Evolutionary conservation across 305 asterid genomes (phyloP).

Genomic region (Solanum hybrid): DNA sequence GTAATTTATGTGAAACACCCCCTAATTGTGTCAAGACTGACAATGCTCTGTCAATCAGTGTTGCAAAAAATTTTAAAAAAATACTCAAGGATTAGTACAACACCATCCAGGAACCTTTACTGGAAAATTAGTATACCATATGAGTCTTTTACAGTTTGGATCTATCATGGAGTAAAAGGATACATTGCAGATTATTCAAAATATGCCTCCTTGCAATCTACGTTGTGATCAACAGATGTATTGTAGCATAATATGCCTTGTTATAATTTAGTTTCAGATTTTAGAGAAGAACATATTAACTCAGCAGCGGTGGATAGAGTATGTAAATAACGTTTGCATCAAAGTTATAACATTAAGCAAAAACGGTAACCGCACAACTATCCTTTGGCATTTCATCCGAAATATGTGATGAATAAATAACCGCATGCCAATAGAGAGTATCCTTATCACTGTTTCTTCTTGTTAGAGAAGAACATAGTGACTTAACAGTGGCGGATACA

Average conservation of each 20-base stretch:
- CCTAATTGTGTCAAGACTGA: not conserved
- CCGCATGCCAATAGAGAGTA: constrained; percentile 40
- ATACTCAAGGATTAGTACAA: not conserved
- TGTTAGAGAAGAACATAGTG: not conserved
- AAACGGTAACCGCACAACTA: constrained; percentile 46
- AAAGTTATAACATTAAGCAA: constrained; percentile 4
- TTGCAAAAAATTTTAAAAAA: not conserved
- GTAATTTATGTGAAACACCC: not conserved
- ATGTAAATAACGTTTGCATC: not conserved
- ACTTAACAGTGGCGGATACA: too few species aligned
- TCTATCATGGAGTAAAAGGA: not conserved
- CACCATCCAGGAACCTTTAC: not conserved
- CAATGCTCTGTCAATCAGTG: not conserved
- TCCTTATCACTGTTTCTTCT: constrained; percentile 23
- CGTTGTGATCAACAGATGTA: not conserved
- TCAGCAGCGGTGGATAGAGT: not conserved
- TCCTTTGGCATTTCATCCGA: constrained; percentile 42
- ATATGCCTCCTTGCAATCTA: not conserved
- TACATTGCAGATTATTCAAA: not conserved
- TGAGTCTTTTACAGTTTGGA: not conserved
- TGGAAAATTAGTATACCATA: not conserved
- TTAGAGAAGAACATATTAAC: not conserved
- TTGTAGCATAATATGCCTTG: not conserved
- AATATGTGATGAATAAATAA: not conserved
- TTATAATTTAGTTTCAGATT: not conserved